phyloP scores from a whole-genome alignment of 768 basidiomycete genomes.

The Russula foetens region DNA sequence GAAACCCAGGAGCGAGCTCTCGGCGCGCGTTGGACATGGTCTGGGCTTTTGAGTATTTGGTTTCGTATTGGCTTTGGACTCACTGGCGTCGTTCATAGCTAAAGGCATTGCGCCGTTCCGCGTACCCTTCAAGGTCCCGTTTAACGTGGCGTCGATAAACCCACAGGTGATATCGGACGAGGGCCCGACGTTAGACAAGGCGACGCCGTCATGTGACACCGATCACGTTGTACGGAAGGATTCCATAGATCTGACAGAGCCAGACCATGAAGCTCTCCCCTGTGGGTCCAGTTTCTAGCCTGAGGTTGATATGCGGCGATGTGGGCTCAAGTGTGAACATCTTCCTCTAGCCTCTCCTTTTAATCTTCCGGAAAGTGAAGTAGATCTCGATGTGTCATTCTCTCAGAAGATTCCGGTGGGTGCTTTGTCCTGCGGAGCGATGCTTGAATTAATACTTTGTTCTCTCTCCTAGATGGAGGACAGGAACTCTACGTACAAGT shows the following conservation, averaged over 20 bases:
- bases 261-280: slow-evolving; percentile 21
- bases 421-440: background rate
- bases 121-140: slow-evolving; percentile 29
- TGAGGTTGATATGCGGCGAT: background rate
- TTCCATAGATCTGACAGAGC: slow-evolving; percentile 10
- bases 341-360: slow-evolving; percentile 2
- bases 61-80: background rate
- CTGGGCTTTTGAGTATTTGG: background rate
- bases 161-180: background rate
- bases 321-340: background rate
- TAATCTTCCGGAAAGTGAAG: slow-evolving; percentile 26
- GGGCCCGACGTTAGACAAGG: background rate
- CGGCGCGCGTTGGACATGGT: background rate
- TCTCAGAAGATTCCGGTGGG: slow-evolving; percentile 38
- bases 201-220: background rate
- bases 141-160: slow-evolving; percentile 4
- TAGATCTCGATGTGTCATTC: slow-evolving; percentile 33
- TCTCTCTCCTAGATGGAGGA: background rate
- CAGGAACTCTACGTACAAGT: slow-evolving; percentile 27
- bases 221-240: background rate
- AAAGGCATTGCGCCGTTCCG: slow-evolving; percentile 21
- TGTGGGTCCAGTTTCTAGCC: slow-evolving; percentile 24
- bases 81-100: background rate
- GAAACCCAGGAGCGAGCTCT: slow-evolving; percentile 1
- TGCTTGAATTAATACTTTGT: background rate